phyloP scores from a whole-genome alignment of 2,329 filamentous ascomycete species.

The Microdochium paspali region DNA sequence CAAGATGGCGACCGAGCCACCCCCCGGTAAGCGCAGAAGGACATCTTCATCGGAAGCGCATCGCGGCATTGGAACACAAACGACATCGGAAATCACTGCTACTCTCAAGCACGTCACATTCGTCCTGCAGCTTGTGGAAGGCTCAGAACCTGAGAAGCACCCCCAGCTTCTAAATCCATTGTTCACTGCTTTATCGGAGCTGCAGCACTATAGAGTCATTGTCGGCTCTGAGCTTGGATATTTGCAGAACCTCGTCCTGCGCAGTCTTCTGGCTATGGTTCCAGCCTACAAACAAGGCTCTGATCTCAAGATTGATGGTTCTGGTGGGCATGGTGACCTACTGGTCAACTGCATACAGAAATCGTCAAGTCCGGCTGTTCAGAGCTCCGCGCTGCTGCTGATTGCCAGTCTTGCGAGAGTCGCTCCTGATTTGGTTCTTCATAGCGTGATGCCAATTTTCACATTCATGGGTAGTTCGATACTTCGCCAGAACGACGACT shows the following conservation, averaged over 20 bases:
- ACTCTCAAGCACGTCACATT: conserved; percentile 72
- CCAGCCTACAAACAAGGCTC: conserved; percentile 59
- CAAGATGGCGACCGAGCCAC: conserved; percentile 61
- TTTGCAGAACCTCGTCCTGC: conserved; percentile 74
- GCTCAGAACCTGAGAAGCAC: conserved; percentile 65
- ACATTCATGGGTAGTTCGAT: conserved; percentile 95
- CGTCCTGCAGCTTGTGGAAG: conserved; percentile 80
- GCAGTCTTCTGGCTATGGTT: conserved; percentile 76
- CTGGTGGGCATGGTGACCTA: conserved; percentile 76
- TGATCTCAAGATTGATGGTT: conserved; percentile 60
- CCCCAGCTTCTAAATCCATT: conserved; percentile 68
- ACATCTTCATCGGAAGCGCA: conserved; percentile 65
- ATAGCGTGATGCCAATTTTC: conserved; percentile 98
- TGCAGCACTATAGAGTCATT: conserved; percentile 75
- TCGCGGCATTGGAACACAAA: conserved; percentile 47
- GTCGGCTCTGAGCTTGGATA: conserved; percentile 84
- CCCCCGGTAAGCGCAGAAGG: conserved; percentile 69
- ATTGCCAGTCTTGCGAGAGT: conserved; percentile 81
- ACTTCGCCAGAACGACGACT: conserved; percentile 87
- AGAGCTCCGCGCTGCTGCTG: conserved; percentile 81
- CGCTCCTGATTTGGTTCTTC: conserved; percentile 82
- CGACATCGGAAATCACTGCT: conserved; percentile 55
- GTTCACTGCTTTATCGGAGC: conserved; percentile 76
- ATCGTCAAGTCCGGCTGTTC: conserved; percentile 84
- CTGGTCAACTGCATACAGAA: conserved; percentile 92